Conservation (phyloP, 257 asterid genomes). For the Ehretia macrophylla region DNA sequence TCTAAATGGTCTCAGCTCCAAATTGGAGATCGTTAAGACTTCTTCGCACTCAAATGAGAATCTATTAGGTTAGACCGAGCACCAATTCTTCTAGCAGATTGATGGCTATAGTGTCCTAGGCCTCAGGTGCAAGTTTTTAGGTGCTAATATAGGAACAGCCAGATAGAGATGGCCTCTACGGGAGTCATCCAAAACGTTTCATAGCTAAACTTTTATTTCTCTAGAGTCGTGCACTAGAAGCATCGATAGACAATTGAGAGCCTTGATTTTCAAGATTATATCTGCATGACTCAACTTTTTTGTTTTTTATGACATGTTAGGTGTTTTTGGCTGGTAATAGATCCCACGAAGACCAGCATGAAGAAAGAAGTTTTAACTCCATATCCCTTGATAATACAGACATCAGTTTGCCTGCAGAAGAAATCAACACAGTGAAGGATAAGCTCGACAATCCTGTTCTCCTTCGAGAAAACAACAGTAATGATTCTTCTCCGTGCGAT, state of each 20-base stretch:
- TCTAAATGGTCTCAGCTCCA: too few relatives aligned
- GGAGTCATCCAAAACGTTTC: background rate
- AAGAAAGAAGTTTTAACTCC: constrained; percentile 37
- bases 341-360: constrained; percentile 43
- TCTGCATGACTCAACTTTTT: background rate
- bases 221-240: background rate
- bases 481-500: constrained; percentile 16
- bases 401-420: constrained; percentile 22
- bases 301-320: constrained; percentile 34
- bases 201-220: background rate
- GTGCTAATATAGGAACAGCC: too few relatives aligned
- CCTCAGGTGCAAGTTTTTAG: too few relatives aligned
- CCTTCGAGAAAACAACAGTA: constrained; percentile 27
- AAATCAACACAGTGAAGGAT: constrained; percentile 36
- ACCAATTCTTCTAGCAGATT: too few relatives aligned
- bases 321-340: constrained; percentile 51
- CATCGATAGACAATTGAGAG: background rate
- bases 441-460: constrained; percentile 23
- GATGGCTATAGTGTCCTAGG: too few relatives aligned
- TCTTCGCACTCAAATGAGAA: too few relatives aligned
- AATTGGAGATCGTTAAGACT: too few relatives aligned
- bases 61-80: too few relatives aligned
- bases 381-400: constrained; percentile 27
- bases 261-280: constrained; percentile 22
- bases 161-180: background rate